Conservation (phyloP, 2,329 filamentous ascomycete species). For the Cercospora zeae-maydis region DNA sequence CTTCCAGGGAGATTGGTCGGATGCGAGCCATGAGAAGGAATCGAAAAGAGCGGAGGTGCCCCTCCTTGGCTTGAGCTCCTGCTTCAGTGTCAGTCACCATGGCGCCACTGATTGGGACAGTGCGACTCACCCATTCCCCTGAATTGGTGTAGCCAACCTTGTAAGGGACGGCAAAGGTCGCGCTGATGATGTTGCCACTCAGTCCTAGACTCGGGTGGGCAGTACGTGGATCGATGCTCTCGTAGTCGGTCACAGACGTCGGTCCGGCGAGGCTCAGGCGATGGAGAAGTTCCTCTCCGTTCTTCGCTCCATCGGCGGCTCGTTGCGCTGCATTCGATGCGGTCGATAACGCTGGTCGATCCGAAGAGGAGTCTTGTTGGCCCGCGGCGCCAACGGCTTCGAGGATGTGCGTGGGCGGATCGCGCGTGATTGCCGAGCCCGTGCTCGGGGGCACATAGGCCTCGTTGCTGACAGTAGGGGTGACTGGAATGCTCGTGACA, state of each 20-base stretch:
- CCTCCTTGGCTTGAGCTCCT: conserved; percentile 73
- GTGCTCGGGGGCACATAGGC: conserved; percentile 16
- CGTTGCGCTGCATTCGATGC: conserved; percentile 39
- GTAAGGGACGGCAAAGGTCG: conserved; percentile 61
- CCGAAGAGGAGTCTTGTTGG: conserved; percentile 7
- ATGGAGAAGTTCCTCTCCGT: conserved; percentile 51
- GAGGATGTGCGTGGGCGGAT: conserved; percentile 22
- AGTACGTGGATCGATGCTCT: conserved; percentile 52
- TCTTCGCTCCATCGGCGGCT: conserved; percentile 44
- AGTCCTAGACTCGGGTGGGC: conserved; percentile 57
- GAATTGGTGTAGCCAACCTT: conserved; percentile 52
- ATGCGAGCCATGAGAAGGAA: conserved; percentile 82
- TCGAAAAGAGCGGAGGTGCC: conserved; percentile 92
- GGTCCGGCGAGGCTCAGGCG: conserved; percentile 49
- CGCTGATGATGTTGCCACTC: conserved; percentile 61
- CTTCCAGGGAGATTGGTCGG: conserved; percentile 79
- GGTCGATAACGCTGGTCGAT: conserved; percentile 3
- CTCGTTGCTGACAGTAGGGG: conserved; percentile 26
- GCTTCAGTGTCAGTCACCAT: conserved; percentile 2
- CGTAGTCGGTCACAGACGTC: conserved; percentile 38
- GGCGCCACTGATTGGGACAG: background rate
- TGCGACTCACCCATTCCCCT: conserved; percentile 53
- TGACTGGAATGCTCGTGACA: conserved; percentile 26
- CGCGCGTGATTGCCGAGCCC: conserved; percentile 3
- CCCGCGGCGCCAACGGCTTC: conserved; percentile 25